Evolutionary conservation across 306 rosid species (phyloP).

Genomic region (Glycine latifolia): DNA sequence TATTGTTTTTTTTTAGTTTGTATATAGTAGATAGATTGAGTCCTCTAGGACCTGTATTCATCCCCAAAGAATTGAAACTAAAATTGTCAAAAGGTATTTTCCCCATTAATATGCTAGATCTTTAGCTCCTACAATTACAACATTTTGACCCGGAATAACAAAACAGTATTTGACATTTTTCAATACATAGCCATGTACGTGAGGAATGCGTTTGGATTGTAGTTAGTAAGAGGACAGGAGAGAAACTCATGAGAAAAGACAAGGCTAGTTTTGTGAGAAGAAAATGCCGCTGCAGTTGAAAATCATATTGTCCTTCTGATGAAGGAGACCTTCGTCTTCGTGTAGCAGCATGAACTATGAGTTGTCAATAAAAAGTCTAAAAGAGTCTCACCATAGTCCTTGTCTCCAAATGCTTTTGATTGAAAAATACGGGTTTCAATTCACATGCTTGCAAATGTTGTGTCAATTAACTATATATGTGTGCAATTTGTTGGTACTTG

Average conservation of each 20-base stretch:
- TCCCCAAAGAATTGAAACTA: neutral
- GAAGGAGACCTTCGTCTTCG: conserved; percentile 37
- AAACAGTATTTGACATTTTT: conserved; percentile 24
- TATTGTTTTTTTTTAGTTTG: neutral
- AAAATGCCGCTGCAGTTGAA: conserved; percentile 39
- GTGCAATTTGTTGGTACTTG: neutral
- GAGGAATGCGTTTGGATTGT: conserved; percentile 32
- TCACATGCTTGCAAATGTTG: neutral
- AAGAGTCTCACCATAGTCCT: conserved; percentile 37
- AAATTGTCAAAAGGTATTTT: neutral
- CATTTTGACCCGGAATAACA: too few relatives aligned
- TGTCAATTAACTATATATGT: neutral
- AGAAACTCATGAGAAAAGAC: conserved; percentile 44
- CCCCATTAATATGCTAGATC: too few relatives aligned
- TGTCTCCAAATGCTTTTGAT: conserved; percentile 37
- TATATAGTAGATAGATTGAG: neutral
- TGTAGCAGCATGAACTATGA: conserved; percentile 30
- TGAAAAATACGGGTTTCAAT: conserved; percentile 8
- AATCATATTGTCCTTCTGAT: too few relatives aligned
- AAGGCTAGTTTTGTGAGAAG: conserved; percentile 28
- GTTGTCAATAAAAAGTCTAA: conserved; percentile 36
- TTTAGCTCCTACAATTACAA: neutral
- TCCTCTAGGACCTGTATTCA: neutral
- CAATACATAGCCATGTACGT: neutral
- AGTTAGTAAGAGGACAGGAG: conserved; percentile 36